Evolutionary conservation across 1,284 basidiomycete genomes (phyloP).

Genomic region (Xerocomus cyaneibrunnescens): DNA sequence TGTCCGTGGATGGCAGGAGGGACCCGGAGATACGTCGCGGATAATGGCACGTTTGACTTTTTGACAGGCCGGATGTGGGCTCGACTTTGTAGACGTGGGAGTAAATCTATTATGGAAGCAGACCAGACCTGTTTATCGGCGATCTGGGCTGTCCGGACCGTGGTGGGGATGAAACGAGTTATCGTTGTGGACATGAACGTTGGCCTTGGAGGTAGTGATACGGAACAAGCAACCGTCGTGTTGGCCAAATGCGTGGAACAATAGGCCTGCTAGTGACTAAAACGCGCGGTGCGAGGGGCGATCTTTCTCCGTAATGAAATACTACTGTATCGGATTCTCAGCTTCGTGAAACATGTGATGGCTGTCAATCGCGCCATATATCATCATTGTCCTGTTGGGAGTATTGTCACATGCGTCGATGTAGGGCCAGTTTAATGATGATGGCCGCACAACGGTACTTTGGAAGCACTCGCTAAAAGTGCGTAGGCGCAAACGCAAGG

Average conservation of each 20-base stretch:
- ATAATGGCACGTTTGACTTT: slow-evolving; percentile 9
- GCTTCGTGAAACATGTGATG: slow-evolving; percentile 16
- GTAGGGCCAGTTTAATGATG: background rate
- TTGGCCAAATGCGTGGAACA: slow-evolving; percentile 10
- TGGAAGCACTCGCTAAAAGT: background rate
- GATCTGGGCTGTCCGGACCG: background rate
- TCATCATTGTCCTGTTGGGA: background rate
- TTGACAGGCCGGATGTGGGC: slow-evolving; percentile 3
- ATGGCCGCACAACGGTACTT: slow-evolving; percentile 1
- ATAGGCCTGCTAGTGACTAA: slow-evolving; percentile 2
- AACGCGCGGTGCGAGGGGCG: slow-evolving; percentile 6
- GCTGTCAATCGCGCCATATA: slow-evolving; percentile 8
- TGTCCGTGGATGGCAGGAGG: slow-evolving; percentile 8
- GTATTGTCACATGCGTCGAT: background rate
- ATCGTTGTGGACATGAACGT: background rate
- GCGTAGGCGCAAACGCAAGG: background rate
- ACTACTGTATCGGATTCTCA: slow-evolving; percentile 2
- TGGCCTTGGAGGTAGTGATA: background rate
- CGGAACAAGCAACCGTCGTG: slow-evolving; percentile 10
- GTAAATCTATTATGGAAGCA: slow-evolving; percentile 5
- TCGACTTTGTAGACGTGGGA: slow-evolving; percentile 13
- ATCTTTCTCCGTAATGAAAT: slow-evolving; percentile 16
- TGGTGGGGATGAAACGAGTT: background rate
- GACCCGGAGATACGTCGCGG: background rate
- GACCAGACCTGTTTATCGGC: background rate